Evolutionary conservation across 2,329 filamentous ascomycete species (phyloP).

Genomic region (Cordyceps cicadae): DNA sequence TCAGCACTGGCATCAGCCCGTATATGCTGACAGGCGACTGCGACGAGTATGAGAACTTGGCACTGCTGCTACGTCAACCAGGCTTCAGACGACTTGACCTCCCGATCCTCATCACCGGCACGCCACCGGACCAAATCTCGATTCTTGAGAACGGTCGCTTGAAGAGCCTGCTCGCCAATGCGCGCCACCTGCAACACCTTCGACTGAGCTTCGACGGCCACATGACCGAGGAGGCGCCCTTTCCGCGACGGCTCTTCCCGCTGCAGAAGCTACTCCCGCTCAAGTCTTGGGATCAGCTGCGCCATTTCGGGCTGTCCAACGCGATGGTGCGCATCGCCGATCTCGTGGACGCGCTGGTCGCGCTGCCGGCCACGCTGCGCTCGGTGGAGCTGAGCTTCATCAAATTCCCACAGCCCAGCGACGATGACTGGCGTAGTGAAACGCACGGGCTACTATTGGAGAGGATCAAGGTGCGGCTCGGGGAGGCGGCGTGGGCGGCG

Average conservation of each 20-base stretch:
- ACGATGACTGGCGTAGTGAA: not conserved
- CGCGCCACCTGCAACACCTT: conserved; percentile 17
- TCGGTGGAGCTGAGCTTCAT: conserved; percentile 28
- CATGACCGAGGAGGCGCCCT: not conserved
- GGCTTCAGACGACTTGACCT: not conserved
- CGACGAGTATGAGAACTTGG: conserved; percentile 20
- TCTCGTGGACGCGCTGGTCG: conserved; percentile 21
- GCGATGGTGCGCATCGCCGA: conserved; percentile 20
- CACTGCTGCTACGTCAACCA: conserved; percentile 1
- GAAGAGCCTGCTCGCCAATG: conserved; percentile 13
- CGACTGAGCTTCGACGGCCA: conserved; percentile 14
- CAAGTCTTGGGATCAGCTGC: conserved; percentile 20
- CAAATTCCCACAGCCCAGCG: conserved; percentile 15
- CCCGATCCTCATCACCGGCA: not conserved
- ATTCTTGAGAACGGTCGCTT: conserved; percentile 7
- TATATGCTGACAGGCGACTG: conserved; percentile 22
- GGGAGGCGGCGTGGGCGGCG: not conserved
- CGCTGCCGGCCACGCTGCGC: conserved; percentile 20
- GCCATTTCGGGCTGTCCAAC: conserved; percentile 23
- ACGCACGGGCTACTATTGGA: not conserved
- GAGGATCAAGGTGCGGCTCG: not conserved
- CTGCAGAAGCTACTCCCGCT: conserved; percentile 24
- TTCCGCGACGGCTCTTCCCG: conserved; percentile 10
- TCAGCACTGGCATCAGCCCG: conserved; percentile 24
- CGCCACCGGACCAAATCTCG: not conserved